Evolutionary conservation across 371 early-diverging fungal species (phyloP), one percentile per base, ranked within the genome.

Genomic region (Fennellomyces sp.): DNA sequence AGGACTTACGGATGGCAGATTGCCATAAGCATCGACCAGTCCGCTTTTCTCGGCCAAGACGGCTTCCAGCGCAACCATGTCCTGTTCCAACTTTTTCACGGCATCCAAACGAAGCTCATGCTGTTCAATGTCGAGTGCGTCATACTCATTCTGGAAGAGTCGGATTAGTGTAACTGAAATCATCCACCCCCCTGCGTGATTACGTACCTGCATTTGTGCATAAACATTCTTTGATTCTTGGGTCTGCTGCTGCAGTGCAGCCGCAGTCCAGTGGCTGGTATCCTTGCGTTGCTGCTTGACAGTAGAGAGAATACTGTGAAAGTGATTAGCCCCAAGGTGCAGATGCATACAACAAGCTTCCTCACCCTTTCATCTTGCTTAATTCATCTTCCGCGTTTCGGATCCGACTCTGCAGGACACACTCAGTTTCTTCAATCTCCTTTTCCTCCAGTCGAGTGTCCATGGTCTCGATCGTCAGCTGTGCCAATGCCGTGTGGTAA

Each of bases 1-100:
- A 29, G 17, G 4, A 64, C 53, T 59, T 59, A 64, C 64, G 49
- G 64, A 59, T 4, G 64, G 59, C n/a, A 64, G 29, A n/a, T 55
- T 55, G 6, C 45, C 35, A 30, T 64, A 64, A 17, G 17, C n/a
- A 35, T 29, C 45, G n/a, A 61, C 23, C n/a, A 47, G 13, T 35
- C 19, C 49, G 38, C 19, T 54, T n/a, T 61, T 38, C 26, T 61
- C 54, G 19, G 55, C 55, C 26, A 61, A 28, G n/a, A 17, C 21
- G 0, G 48, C 49, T 54, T 64, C 55, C 39, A 64, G 29, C 7
- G 53, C 41, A 17, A 25, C 29, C 49, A 55, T 42, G 5, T 64
- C 59, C n/a, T 64, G 59, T 15, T 54, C 59, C 31, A 64, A 35
- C 30, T 45, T 58, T 21, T 53, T 45, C n/a, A 64, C 31, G 15